Percentiles rank a stretch among this genome's conserved stretches.
These are phyloP conservation scores for Eleusine coracana DNA, from an alignment of 176 grass and related monocot species.

Conservation along the genomic window DNA sequence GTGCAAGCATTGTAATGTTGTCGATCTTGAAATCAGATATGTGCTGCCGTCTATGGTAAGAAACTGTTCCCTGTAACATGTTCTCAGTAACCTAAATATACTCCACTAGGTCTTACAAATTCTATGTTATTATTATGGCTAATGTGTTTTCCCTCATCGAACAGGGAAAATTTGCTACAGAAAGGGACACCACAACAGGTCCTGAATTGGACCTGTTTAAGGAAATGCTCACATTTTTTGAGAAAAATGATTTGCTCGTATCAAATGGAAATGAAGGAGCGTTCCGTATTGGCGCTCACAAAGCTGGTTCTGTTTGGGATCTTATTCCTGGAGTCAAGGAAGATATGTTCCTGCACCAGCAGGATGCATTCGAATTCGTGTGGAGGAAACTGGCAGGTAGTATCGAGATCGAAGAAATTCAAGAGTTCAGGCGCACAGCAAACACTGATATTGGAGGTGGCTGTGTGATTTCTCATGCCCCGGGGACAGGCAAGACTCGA, in stretches of 20 bases:
- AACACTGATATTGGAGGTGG: constrained; percentile 52
- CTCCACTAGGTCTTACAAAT: not conserved
- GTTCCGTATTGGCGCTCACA: constrained; percentile 11
- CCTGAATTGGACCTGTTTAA: constrained; percentile 43
- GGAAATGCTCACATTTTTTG: constrained; percentile 35
- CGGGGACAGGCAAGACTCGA: constrained; percentile 86
- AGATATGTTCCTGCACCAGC: constrained; percentile 76
- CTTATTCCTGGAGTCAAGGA: constrained; percentile 63
- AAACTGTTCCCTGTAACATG: not conserved
- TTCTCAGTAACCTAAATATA: constrained; percentile 17
- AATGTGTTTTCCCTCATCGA: constrained; percentile 19
- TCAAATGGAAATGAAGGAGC: constrained; percentile 34
- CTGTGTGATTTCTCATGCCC: constrained; percentile 95
- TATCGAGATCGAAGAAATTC: constrained; percentile 49
- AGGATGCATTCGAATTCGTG: constrained; percentile 81
- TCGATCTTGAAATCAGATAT: constrained; percentile 68
- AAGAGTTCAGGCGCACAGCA: constrained; percentile 33
- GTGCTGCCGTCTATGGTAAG: constrained; percentile 75
- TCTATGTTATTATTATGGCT: not conserved
- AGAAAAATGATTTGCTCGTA: constrained; percentile 35
- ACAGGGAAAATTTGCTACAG: constrained; percentile 33
- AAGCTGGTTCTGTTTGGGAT: constrained; percentile 64
- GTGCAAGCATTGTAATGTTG: constrained; percentile 64
- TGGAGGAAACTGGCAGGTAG: constrained; percentile 76
- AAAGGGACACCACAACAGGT: constrained; percentile 4